Base-by-base conservation (phyloP, 2,329 filamentous ascomycete genomes). In the Aspergillus versicolor region DNA sequence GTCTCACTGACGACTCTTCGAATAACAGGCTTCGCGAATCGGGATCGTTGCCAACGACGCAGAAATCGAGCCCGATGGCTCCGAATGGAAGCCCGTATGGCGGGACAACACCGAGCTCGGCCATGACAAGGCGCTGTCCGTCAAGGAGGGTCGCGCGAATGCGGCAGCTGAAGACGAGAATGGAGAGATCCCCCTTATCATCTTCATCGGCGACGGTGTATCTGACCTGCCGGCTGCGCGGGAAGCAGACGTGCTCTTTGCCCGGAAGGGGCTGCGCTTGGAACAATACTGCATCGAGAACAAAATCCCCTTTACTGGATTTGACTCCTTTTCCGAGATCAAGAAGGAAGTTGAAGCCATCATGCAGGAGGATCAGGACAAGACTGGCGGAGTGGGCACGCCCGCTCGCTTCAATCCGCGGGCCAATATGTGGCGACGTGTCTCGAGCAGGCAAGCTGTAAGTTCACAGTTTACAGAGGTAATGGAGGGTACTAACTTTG, bases 191-290 rank as follows among this genome's bases (percentile, higher is more conserved):
- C 86, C 86, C 0, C 75, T 88, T 51, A 87, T 89, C 63, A 77
- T 89, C 52, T 89, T 89, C 73, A 88, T 89, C 62, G 86, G 87
- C 48, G 87, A 89, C 65, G 87, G 86, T 21, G 85, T 89, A 5
- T 87, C 84, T 0, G 87, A 89, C 66, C 78, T 89, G 1, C 81
- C 87, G 0, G 86, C 86, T 3, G 86, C 87, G 1, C 78, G 84
- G 30, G 81, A 89, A 66, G 85, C 86, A 1, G 87, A 89, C 66
- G 83, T 89, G 0, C 80, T 89, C 11, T 89, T 89, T 65, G 86
- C 87, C 0, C 81, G 86, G 11, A 79, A 82, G n/a, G 86, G 86
- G 0, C 75, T 89, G 40, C 76, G 83, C 2, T 76, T 89, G 15
- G 87, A 89, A 70, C 83, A 88, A 66, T 86, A 88, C 72, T 89